A percentile compares a stretch with the other conserved stretches of the same genome.
Conservation (phyloP, 495 filamentous ascomycete species). For the Bombardia bombarda region DNA sequence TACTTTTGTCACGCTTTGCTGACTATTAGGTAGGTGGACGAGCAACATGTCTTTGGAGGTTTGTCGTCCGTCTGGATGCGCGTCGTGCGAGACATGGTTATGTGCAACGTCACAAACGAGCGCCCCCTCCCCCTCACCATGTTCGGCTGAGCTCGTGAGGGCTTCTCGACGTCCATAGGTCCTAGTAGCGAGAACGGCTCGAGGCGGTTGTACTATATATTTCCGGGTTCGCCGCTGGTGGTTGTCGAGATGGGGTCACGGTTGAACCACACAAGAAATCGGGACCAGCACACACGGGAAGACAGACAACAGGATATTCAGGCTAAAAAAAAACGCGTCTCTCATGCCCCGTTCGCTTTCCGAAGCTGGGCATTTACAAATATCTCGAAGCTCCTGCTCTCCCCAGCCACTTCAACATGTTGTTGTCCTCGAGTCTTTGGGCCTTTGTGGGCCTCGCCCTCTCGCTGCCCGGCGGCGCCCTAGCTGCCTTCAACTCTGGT, state of each 20-base stretch:
- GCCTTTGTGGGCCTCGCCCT: conserved; percentile 8
- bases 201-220: not conserved
- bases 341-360: not conserved
- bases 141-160: too few relatives aligned
- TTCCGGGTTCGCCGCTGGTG: not conserved
- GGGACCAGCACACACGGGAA: not conserved
- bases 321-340: not conserved
- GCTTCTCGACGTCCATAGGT: too few relatives aligned
- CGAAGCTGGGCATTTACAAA: not conserved
- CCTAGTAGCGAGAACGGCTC: not conserved
- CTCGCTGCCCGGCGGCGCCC: conserved; percentile 2
- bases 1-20: not conserved
- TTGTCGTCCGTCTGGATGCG: not conserved
- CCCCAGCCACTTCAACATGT: not conserved
- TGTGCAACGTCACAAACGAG: conserved; percentile 3
- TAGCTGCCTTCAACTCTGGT: conserved; percentile 40
- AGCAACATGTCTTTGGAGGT: not conserved
- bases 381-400: not conserved
- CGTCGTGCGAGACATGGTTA: not conserved
- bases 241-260: not conserved
- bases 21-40: too few relatives aligned
- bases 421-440: not conserved
- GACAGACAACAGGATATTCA: not conserved
- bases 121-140: not conserved
- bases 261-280: not conserved